phyloP scores from a whole-genome alignment of 257 asterid species.

The Gentiana macrophylla region DNA sequence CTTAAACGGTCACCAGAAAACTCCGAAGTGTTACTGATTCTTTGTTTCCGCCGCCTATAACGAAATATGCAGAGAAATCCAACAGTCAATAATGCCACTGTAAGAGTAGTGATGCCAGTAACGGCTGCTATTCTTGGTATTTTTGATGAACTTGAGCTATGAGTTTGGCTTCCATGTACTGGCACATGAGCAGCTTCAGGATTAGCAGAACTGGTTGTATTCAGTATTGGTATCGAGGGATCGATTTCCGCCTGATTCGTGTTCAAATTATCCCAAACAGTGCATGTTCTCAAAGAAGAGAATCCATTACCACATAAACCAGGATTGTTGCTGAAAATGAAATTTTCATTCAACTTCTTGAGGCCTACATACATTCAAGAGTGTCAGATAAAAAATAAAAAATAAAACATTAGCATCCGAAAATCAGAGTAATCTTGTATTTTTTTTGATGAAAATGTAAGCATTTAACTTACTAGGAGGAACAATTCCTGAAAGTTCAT shows the following conservation, averaged over 20 bases:
- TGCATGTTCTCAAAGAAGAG: slow-evolving; percentile 57
- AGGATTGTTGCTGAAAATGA: slow-evolving; percentile 43
- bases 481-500: slow-evolving; percentile 59
- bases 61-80: slow-evolving; percentile 25
- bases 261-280: slow-evolving; percentile 44
- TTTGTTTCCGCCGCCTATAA: slow-evolving; percentile 48
- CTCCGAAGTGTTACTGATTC: slow-evolving; percentile 46
- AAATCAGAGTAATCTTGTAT: background rate
- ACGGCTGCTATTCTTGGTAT: slow-evolving; percentile 36
- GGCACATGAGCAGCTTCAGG: slow-evolving; percentile 44
- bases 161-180: slow-evolving; percentile 29
- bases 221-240: slow-evolving; percentile 16
- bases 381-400: background rate
- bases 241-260: slow-evolving; percentile 16
- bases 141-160: slow-evolving; percentile 47
- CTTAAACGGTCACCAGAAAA: slow-evolving; percentile 35
- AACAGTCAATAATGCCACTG: slow-evolving; percentile 17
- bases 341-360: slow-evolving; percentile 38
- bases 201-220: slow-evolving; percentile 11
- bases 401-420: slow-evolving; percentile 6
- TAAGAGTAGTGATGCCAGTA: slow-evolving; percentile 28
- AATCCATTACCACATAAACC: slow-evolving; percentile 77
- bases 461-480: slow-evolving; percentile 43
- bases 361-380: slow-evolving; percentile 37
- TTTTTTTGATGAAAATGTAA: background rate